These are phyloP conservation scores for Aurinia saxatilis DNA, from an alignment of 345 rosid genomes.

Conservation along the genomic window DNA sequence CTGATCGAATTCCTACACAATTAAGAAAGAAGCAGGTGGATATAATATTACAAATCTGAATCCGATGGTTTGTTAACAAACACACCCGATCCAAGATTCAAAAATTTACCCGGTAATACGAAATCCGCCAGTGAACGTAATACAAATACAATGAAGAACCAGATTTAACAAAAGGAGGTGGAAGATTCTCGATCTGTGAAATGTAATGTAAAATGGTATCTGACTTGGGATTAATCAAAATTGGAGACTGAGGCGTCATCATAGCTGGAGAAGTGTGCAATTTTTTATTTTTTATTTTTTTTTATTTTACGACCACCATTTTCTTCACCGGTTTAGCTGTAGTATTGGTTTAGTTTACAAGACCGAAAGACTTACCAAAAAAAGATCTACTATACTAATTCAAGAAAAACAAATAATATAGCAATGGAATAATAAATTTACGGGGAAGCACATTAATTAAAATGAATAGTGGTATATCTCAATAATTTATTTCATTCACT, in stretches of 20 bases:
- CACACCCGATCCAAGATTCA: background rate
- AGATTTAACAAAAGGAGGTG: background rate
- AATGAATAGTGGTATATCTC: too few relatives aligned
- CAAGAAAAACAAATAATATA: too few relatives aligned
- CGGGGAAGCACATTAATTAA: too few relatives aligned
- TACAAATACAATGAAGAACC: background rate
- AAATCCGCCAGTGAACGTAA: background rate
- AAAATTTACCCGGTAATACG: background rate
- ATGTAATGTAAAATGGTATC: background rate
- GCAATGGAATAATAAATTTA: too few relatives aligned
- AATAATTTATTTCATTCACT: too few relatives aligned
- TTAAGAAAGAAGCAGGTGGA: background rate
- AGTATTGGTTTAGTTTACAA: background rate
- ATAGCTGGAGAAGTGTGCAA: slow-evolving; percentile 9
- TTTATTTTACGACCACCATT: background rate
- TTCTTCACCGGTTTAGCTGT: background rate
- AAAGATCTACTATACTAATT: too few relatives aligned
- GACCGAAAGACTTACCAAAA: too few relatives aligned
- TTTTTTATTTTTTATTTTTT: too few relatives aligned
- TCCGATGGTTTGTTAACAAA: too few relatives aligned
- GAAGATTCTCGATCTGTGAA: slow-evolving; percentile 16
- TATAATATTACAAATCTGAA: slow-evolving; percentile 1
- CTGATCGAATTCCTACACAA: slow-evolving; percentile 21
- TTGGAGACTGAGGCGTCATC: slow-evolving; percentile 13
- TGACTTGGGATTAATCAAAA: slow-evolving; percentile 1